Evolutionary conservation across 164 flowering plant genomes (phyloP).

Genomic region (Akebia trifoliata): DNA sequence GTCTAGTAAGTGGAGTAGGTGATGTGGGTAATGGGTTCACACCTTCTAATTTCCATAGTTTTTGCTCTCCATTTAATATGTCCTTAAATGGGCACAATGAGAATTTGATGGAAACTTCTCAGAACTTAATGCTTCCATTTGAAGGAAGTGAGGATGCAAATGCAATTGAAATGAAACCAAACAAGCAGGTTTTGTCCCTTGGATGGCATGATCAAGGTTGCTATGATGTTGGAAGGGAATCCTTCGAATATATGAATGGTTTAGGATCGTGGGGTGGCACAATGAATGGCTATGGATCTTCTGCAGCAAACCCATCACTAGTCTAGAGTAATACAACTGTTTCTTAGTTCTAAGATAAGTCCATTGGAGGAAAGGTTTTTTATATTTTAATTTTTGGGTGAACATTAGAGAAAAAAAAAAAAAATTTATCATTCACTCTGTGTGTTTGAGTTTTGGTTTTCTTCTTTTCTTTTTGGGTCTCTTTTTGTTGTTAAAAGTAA

Average conservation of each 20-base stretch:
- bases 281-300: constrained; percentile 44
- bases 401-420: too few relatives aligned
- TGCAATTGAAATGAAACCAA: constrained; percentile 41
- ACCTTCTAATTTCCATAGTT: constrained; percentile 24
- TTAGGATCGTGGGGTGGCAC: constrained; percentile 44
- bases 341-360: too few relatives aligned
- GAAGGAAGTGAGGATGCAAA: constrained; percentile 16
- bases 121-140: constrained; percentile 30
- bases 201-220: constrained; percentile 68
- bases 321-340: constrained; percentile 25
- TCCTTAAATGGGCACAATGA: constrained; percentile 14
- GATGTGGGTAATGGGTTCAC: constrained; percentile 30
- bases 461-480: too few relatives aligned
- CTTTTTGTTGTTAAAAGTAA: too few relatives aligned
- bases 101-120: constrained; percentile 10
- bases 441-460: too few relatives aligned
- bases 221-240: constrained; percentile 36
- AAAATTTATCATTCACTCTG: too few relatives aligned
- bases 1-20: constrained; percentile 30
- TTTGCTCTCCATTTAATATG: constrained; percentile 29
- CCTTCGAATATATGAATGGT: constrained; percentile 32
- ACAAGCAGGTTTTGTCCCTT: constrained; percentile 44
- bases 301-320: constrained; percentile 44
- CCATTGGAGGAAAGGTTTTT: too few relatives aligned
- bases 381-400: too few relatives aligned